A percentile compares a stretch with the other conserved stretches of the same genome.
These are phyloP conservation scores for Wilhelminamyces savonicus DNA, from an alignment of 805 yeast genomes.

Conservation along the genomic window DNA sequence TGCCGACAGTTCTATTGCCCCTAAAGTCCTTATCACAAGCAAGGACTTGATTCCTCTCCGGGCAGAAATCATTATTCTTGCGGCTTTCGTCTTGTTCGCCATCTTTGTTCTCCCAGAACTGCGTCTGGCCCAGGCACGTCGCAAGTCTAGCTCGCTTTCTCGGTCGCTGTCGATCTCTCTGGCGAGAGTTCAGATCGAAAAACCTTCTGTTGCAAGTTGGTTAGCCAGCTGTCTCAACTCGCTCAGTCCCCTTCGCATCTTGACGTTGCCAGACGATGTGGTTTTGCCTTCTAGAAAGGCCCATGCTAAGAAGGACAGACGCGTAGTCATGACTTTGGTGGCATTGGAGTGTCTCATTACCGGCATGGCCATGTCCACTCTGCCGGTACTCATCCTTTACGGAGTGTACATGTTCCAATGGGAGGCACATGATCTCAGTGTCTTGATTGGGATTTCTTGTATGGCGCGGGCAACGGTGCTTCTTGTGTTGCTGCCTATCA, in stretches of 20 bases:
- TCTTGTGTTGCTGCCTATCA: conserved; percentile 46
- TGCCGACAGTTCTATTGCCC: no score
- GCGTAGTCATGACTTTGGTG: conserved; percentile 44
- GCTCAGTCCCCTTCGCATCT: conserved; percentile 43
- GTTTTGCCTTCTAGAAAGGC: conserved; percentile 13
- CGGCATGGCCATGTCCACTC: conserved; percentile 34
- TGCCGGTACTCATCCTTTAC: conserved; percentile 42
- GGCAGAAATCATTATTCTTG: conserved; percentile 26
- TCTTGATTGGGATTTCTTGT: conserved; percentile 47
- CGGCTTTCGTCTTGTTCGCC: conserved; percentile 21
- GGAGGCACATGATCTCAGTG: conserved; percentile 50
- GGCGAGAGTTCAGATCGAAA: background rate
- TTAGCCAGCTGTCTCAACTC: conserved; percentile 12
- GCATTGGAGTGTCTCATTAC: conserved; percentile 35
- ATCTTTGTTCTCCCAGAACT: conserved; percentile 52
- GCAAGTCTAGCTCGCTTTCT: conserved; percentile 42
- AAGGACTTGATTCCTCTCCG: conserved; percentile 28
- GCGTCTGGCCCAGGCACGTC: conserved; percentile 48
- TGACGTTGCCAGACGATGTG: conserved; percentile 45
- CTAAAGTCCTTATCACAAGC: no score
- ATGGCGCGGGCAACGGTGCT: conserved; percentile 43
- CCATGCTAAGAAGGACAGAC: conserved; percentile 14
- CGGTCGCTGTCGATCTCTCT: conserved; percentile 9
- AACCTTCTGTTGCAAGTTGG: no score
- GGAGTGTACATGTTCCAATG: conserved; percentile 49